phyloP scores from a whole-genome alignment of 2,329 filamentous ascomycete species.

The Hymenoscyphus fructigenus region DNA sequence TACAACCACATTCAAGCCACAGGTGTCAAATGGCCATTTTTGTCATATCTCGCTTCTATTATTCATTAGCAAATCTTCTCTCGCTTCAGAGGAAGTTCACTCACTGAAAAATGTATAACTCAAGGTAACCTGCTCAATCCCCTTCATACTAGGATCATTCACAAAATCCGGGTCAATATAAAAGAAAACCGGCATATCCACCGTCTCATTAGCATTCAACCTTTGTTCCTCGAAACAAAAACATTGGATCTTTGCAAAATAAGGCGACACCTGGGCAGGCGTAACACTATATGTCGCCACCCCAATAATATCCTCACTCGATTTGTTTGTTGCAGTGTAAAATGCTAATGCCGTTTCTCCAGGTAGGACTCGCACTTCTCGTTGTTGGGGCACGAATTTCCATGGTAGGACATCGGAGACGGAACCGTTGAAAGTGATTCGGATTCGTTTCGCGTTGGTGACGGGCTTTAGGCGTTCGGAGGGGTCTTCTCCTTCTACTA shows the following conservation, averaged over 20 bases:
- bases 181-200: conserved; percentile 99
- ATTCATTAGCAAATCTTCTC: conserved; percentile 38
- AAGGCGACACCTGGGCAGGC: conserved; percentile 90
- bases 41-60: conserved; percentile 78
- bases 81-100: conserved; percentile 39
- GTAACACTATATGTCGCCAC: conserved; percentile 98
- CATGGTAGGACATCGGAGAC: conserved; percentile 94
- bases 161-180: conserved; percentile 96
- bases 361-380: conserved; percentile 90
- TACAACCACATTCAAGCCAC: conserved; percentile 23
- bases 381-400: conserved; percentile 97
- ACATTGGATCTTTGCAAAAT: conserved; percentile 99
- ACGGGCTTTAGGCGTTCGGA: conserved; percentile 68
- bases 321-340: conserved; percentile 93
- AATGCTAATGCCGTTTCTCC: conserved; percentile 97
- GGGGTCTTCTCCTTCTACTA: conserved; percentile 58
- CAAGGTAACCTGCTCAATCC: conserved; percentile 90
- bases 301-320: conserved; percentile 90
- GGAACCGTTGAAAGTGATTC: conserved; percentile 93
- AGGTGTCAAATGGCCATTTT: conserved; percentile 64
- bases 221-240: conserved; percentile 99
- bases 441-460: conserved; percentile 15
- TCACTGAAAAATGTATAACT: conserved; percentile 98
- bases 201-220: conserved; percentile 89
- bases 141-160: conserved; percentile 88